phyloP scores from a whole-genome alignment of 2,329 filamentous ascomycete species.

The Pseudogymnoascus sp. region DNA sequence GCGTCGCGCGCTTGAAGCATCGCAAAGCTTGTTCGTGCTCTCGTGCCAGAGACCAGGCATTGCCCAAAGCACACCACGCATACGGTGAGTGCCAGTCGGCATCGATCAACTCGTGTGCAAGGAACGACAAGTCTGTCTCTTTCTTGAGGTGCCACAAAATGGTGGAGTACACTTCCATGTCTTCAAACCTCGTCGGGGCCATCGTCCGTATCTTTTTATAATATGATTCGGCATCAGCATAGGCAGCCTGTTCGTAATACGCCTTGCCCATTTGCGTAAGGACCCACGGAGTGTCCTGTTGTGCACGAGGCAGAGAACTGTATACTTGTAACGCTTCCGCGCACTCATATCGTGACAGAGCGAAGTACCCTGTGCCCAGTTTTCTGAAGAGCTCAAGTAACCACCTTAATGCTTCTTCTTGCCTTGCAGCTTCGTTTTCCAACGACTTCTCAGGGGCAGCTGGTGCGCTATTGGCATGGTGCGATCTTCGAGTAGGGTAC shows the following conservation, averaged over 20 bases:
- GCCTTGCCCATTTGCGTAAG: slow-evolving; percentile 84
- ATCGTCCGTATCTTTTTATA: slow-evolving; percentile 73
- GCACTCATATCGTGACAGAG: slow-evolving; percentile 71
- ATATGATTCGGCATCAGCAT: slow-evolving; percentile 77
- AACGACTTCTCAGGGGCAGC: slow-evolving; percentile 22
- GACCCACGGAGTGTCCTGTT: slow-evolving; percentile 90
- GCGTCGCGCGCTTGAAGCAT: slow-evolving; percentile 91
- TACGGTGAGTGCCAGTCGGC: slow-evolving; percentile 82
- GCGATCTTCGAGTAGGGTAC: slow-evolving; percentile 24
- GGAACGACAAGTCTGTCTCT: slow-evolving; percentile 82
- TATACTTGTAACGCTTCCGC: slow-evolving; percentile 69
- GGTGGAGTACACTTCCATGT: slow-evolving; percentile 98
- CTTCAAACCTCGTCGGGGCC: slow-evolving; percentile 74
- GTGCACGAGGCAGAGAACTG: slow-evolving; percentile 59
- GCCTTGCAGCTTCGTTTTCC: slow-evolving; percentile 50
- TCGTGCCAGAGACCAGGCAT: slow-evolving; percentile 84
- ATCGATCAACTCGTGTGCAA: slow-evolving; percentile 85
- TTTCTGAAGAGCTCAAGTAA: slow-evolving; percentile 75
- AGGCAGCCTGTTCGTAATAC: slow-evolving; percentile 82
- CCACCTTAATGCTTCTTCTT: slow-evolving; percentile 68
- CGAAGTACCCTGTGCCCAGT: slow-evolving; percentile 71
- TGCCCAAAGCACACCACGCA: slow-evolving; percentile 92
- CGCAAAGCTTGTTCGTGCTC: slow-evolving; percentile 92
- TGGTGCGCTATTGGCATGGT: slow-evolving; percentile 23
- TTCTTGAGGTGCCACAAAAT: slow-evolving; percentile 97